Conservation (phyloP, 192 early-diverging fungal genomes). For the Coemansia sp. region DNA sequence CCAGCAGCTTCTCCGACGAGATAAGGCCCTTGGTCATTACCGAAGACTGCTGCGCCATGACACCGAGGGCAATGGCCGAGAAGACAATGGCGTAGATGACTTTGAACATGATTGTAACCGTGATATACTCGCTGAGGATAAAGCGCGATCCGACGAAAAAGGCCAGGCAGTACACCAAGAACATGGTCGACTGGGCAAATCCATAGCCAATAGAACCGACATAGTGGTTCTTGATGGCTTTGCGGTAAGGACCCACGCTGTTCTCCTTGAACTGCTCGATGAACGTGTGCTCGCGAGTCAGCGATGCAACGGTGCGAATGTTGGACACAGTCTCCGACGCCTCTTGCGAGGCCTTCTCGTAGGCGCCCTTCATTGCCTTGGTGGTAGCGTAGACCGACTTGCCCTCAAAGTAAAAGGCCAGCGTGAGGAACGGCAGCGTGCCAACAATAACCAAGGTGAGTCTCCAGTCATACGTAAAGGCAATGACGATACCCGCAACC, state of each 20-base stretch:
- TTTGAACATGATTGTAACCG: constrained; percentile 57
- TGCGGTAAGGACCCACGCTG: constrained; percentile 66
- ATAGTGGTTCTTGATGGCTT: constrained; percentile 63
- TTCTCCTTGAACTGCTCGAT: constrained; percentile 61
- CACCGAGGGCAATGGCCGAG: constrained; percentile 62
- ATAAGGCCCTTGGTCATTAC: constrained; percentile 76
- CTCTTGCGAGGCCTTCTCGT: constrained; percentile 76
- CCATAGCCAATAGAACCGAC: constrained; percentile 71
- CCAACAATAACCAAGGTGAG: constrained; percentile 75
- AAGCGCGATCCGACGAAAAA: constrained; percentile 74
- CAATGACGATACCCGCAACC: constrained; percentile 56
- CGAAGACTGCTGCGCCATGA: constrained; percentile 68
- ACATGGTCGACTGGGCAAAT: constrained; percentile 68
- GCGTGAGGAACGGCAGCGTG: constrained; percentile 59
- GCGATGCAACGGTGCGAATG: constrained; percentile 82
- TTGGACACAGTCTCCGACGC: constrained; percentile 81
- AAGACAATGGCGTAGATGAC: constrained; percentile 80
- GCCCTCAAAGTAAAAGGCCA: constrained; percentile 38
- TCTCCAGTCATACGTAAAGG: constrained; percentile 76
- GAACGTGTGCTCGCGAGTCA: constrained; percentile 73
- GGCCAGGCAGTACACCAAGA: constrained; percentile 71
- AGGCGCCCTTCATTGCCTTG: constrained; percentile 65
- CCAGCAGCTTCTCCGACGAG: constrained; percentile 70
- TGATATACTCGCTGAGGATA: constrained; percentile 52
- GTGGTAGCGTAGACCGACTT: constrained; percentile 44